Evolutionary conservation across 805 yeast species (phyloP).

Genomic region (Yamadazyma takamatsuzukensis): DNA sequence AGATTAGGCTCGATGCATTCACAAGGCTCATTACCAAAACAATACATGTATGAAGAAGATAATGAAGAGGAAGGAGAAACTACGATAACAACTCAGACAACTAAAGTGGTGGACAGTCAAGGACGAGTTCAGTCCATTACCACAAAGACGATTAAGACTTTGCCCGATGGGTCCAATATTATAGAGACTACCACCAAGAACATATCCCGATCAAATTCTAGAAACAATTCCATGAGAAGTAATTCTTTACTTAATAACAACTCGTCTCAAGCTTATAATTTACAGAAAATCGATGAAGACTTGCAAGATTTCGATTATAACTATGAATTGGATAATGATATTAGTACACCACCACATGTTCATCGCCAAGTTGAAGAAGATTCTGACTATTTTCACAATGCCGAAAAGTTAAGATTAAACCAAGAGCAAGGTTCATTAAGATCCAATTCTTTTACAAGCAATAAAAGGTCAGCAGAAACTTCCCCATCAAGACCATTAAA

Average conservation of each 20-base stretch:
- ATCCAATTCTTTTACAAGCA: constrained; percentile 6
- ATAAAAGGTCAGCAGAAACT: constrained; percentile 4
- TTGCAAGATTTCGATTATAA: constrained; percentile 41
- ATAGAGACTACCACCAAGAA: constrained; percentile 42
- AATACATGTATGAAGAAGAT: constrained; percentile 4
- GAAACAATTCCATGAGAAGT: constrained; percentile 26
- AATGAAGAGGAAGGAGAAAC: constrained; percentile 18
- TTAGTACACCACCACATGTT: not conserved
- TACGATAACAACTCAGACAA: constrained; percentile 39
- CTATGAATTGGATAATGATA: constrained; percentile 29
- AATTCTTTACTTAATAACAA: constrained; percentile 19
- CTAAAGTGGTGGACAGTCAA: constrained; percentile 35
- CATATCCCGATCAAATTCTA: constrained; percentile 30
- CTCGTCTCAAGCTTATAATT: constrained; percentile 17
- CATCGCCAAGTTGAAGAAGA: not conserved
- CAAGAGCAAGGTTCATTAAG: constrained; percentile 2
- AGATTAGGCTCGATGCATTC: constrained; percentile 13
- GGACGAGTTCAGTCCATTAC: constrained; percentile 40
- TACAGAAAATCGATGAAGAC: constrained; percentile 41
- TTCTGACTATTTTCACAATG: constrained; percentile 6
- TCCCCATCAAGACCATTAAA: constrained; percentile 26
- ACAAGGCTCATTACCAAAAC: constrained; percentile 1
- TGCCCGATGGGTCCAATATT: constrained; percentile 42
- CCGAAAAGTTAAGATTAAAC: constrained; percentile 6
- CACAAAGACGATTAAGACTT: constrained; percentile 32